phyloP scores from a whole-genome alignment of 1,139 yeast species.

The Candida smagusa region DNA sequence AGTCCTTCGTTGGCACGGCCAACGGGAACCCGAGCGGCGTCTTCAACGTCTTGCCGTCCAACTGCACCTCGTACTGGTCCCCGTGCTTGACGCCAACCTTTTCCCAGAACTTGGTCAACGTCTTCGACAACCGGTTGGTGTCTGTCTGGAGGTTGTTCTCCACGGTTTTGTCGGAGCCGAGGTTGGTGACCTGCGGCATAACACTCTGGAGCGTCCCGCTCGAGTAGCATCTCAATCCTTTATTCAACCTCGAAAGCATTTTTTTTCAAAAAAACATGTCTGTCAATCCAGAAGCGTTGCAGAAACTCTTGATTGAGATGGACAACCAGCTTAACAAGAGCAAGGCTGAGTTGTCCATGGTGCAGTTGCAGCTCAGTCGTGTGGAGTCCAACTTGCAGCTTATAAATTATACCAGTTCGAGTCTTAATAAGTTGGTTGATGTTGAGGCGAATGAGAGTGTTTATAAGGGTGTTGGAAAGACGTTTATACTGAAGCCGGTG shows the following conservation, averaged over 20 bases:
- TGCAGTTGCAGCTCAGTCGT: constrained; percentile 55
- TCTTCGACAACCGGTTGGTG: constrained; percentile 68
- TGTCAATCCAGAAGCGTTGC: constrained; percentile 51
- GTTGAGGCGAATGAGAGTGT: constrained; percentile 44
- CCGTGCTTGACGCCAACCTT: constrained; percentile 52
- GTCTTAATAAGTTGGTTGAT: constrained; percentile 42
- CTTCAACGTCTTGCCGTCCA: constrained; percentile 74
- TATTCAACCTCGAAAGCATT: neutral
- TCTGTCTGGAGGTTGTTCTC: constrained; percentile 57
- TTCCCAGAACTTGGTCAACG: constrained; percentile 82
- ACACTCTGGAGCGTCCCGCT: constrained; percentile 10
- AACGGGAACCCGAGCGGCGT: constrained; percentile 81
- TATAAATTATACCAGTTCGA: constrained; percentile 53
- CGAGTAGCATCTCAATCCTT: constrained; percentile 2
- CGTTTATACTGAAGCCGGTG: constrained; percentile 50
- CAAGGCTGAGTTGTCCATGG: constrained; percentile 62
- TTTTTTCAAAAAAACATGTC: constrained; percentile 16
- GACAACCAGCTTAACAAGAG: constrained; percentile 58
- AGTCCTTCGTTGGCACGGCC: constrained; percentile 61
- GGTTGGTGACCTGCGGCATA: constrained; percentile 16
- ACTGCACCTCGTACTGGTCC: constrained; percentile 48
- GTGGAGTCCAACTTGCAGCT: constrained; percentile 57
- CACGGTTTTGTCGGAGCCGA: constrained; percentile 40
- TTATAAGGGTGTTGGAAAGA: constrained; percentile 86
- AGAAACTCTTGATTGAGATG: constrained; percentile 58